Evolutionary conservation across 75 land plant species (phyloP), one percentile per base, ranked within the genome.

Genomic region (Ceratopteris richardii): DNA sequence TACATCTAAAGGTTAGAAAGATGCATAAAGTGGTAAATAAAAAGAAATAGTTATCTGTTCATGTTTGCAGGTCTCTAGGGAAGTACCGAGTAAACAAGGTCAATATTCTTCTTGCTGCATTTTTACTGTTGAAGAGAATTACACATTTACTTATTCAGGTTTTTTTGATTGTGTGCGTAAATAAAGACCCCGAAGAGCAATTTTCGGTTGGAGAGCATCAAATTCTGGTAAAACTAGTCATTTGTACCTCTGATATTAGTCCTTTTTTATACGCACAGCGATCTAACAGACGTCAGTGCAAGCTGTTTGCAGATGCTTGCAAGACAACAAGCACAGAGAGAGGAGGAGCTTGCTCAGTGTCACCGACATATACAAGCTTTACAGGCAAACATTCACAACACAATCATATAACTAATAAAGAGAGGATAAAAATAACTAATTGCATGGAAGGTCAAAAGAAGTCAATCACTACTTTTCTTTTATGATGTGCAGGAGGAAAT

Each of bases 241-340:
- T 16, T 29, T 30, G 33, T 4, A 33, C 37, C 3, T 4, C 37
- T 33, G 37, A n/a, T n/a, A n/a, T n/a, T 33, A 33, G 37, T 33
- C 37, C 37, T 3, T 33, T 33, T n/a, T n/a, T n/a, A n/a, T n/a
- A n/a, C n/a, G n/a, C n/a, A n/a, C n/a, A n/a, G n/a, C n/a, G n/a
- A n/a, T n/a, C n/a, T n/a, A n/a, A n/a, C n/a, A n/a, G n/a, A n/a
- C n/a, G n/a, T n/a, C n/a, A n/a, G n/a, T n/a, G n/a, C n/a, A 33
- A 4, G 37, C 9, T 33, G 56, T 43, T 40, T 60, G 24, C 83
- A 87, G 91, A 39, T 81, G 43, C 57, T 95, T 56, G 99, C 99
- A 43, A 83, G 99, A 69, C 96, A 85, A 63, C 99, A 95, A 76
- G 99, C 99, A 65, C 91, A 90, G 61, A 76, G 96, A 54, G 99